Conservation (phyloP, 805 yeast species). For the Schizosaccharomyces cryophilus region DNA sequence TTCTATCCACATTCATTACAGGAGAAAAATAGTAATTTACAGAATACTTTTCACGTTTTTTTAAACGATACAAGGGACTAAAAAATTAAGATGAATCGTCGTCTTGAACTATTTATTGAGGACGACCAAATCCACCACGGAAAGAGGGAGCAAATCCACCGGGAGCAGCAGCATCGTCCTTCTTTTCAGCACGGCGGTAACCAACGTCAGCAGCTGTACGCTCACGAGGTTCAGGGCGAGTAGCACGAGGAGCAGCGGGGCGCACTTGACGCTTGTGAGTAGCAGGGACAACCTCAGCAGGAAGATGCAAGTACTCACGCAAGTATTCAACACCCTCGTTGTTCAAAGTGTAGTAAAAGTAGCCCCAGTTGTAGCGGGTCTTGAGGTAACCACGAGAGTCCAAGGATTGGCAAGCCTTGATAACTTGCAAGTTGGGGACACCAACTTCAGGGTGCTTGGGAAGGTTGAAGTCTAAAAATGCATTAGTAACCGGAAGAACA, state of each 20-base stretch:
- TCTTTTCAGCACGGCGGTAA: conserved; percentile 25
- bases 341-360: conserved; percentile 99
- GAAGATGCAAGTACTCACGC: conserved; percentile 93
- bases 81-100: too few species aligned
- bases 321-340: conserved; percentile 98
- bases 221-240: conserved; percentile 17
- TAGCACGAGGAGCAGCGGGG: conserved; percentile 9
- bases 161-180: conserved; percentile 11
- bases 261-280: conserved; percentile 90
- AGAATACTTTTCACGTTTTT: too few species aligned
- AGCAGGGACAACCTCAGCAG: conserved; percentile 95
- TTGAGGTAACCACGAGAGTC: conserved; percentile 97
- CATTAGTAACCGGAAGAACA: too few species aligned
- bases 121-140: conserved; percentile 4
- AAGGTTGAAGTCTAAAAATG: conserved; percentile 37
- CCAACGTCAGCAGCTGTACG: conserved; percentile 26
- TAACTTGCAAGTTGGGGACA: conserved; percentile 13
- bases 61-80: too few species aligned
- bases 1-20: too few species aligned
- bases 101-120: not conserved
- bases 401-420: conserved; percentile 98
- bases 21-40: too few species aligned
- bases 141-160: conserved; percentile 2
- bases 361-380: conserved; percentile 99
- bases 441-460: conserved; percentile 86